These are phyloP conservation scores for Trametes gibbosa DNA, from an alignment of 768 basidiomycete genomes.

Conservation along the genomic window DNA sequence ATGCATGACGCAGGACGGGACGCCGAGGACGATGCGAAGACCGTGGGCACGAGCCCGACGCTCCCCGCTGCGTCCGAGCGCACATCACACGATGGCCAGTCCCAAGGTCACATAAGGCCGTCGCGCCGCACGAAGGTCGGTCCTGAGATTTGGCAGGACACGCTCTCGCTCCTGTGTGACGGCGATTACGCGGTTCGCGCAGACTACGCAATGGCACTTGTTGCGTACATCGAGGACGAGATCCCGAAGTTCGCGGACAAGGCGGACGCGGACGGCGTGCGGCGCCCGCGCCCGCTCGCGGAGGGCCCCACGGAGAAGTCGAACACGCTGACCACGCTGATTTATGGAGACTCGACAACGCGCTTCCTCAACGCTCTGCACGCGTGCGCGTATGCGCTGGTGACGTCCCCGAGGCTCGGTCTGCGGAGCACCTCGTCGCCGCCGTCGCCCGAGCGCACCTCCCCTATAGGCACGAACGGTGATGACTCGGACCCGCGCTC, in stretches of 20 bases:
- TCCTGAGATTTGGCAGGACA: slow-evolving; percentile 90
- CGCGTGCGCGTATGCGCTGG: slow-evolving; percentile 77
- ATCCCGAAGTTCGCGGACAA: slow-evolving; percentile 61
- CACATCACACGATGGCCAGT: slow-evolving; percentile 15
- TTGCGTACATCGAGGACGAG: slow-evolving; percentile 75
- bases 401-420: slow-evolving; percentile 66
- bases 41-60: slow-evolving; percentile 14
- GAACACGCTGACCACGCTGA: slow-evolving; percentile 43
- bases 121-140: slow-evolving; percentile 67
- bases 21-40: slow-evolving; percentile 23
- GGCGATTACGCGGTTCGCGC: slow-evolving; percentile 71
- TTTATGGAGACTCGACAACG: slow-evolving; percentile 61
- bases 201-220: slow-evolving; percentile 71
- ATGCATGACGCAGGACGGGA: slow-evolving; percentile 38
- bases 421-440: slow-evolving; percentile 38
- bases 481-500: slow-evolving; percentile 7
- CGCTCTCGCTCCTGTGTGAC: slow-evolving; percentile 81
- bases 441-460: slow-evolving; percentile 36
- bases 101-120: slow-evolving; percentile 30
- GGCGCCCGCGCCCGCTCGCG: slow-evolving; percentile 43
- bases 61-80: slow-evolving; percentile 17
- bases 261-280: slow-evolving; percentile 44
- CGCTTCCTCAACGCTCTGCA: slow-evolving; percentile 79
- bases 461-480: slow-evolving; percentile 9
- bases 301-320: slow-evolving; percentile 50